Conservation (phyloP, 202 grass and related monocot species). For the Carex arenaria region DNA sequence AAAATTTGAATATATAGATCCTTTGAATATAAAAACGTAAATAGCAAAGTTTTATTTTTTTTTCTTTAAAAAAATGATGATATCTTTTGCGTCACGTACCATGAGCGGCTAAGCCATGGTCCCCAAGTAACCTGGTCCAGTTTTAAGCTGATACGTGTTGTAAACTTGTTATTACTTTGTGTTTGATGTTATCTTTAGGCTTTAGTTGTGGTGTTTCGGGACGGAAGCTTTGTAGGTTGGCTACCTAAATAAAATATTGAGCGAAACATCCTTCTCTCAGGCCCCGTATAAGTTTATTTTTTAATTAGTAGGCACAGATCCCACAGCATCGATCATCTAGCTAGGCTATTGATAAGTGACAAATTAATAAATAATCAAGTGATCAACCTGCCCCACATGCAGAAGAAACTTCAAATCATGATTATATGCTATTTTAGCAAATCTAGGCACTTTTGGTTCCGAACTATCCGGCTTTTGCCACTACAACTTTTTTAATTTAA, state of each 20-base stretch:
- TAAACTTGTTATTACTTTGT: conserved; percentile 1
- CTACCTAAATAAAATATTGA: conserved; percentile 1
- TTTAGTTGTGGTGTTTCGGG: conserved; percentile 7
- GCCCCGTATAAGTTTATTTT: not conserved
- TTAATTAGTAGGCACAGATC: conserved; percentile 23
- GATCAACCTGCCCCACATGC: not conserved
- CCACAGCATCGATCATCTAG: conserved; percentile 15
- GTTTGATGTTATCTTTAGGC: not conserved
- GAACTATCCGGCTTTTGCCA: conserved; percentile 15
- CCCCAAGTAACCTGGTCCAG: not conserved
- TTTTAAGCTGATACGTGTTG: not conserved
- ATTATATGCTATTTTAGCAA: conserved; percentile 26
- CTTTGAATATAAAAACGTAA: no score
- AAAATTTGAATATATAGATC: no score
- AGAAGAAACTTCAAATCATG: conserved; percentile 36
- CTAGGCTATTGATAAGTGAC: conserved; percentile 11
- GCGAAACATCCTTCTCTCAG: conserved; percentile 13
- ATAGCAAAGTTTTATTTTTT: no score
- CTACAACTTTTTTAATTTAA: not conserved
- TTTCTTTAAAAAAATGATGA: no score
- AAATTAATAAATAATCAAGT: conserved; percentile 11
- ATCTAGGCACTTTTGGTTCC: conserved; percentile 18
- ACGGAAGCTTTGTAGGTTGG: conserved; percentile 10
- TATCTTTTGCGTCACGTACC: not conserved
- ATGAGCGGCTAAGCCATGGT: not conserved